Base-by-base conservation (phyloP, 2,329 filamentous ascomycete species). In the Colletotrichum tanaceti region DNA sequence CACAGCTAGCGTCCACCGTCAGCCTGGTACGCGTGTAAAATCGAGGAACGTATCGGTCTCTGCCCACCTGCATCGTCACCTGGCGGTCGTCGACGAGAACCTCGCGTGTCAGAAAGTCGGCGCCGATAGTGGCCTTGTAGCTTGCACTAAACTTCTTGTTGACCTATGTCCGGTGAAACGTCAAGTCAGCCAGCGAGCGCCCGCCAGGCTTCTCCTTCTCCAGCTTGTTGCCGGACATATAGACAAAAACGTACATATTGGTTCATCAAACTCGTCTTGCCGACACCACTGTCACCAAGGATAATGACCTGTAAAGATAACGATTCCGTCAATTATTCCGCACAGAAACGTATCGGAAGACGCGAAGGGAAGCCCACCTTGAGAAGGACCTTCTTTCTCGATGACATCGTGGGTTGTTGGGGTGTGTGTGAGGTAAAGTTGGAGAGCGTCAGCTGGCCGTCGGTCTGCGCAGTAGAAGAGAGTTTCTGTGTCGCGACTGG, bases 131-230 rank as follows among this genome's bases (percentile, higher is more conserved):
- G 69, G 96, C 96, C 85, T 99, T 99, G 90, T 99, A 99, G 85
- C 94, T 98, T 74, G 94, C 95, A 80, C 94, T 98, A 86, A 99
- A 99, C 82, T 99, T 98, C 86, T 99, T 99, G 87, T 99, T 99
- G 88, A 99, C 95, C 95, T 98, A 41, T n/a, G 18, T 39, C 52
- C 49, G 43, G 50, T n/a, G 35, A 46, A 57, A 35, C 14, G 24
- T 39, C 41, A 46, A 44, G 24, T 69, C 39, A 69, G 47, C 28
- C 38, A 52, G 39, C 32, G 54, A 16, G n/a, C n/a, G n/a, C 24
- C 24, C 39, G 22, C 43, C 32, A 35, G 32, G 32, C 32, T 10
- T 35, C 32, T 35, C 9, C 47, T 35, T 41, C 24, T 35, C 16
- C 18, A 5, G 20, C 50, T 41, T 46, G 63, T 64, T 55, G 50